A percentile compares a stretch with the other conserved stretches of the same genome.
phyloP scores from a whole-genome alignment of 2,329 filamentous ascomycete species.

The Ascochyta rabiei region DNA sequence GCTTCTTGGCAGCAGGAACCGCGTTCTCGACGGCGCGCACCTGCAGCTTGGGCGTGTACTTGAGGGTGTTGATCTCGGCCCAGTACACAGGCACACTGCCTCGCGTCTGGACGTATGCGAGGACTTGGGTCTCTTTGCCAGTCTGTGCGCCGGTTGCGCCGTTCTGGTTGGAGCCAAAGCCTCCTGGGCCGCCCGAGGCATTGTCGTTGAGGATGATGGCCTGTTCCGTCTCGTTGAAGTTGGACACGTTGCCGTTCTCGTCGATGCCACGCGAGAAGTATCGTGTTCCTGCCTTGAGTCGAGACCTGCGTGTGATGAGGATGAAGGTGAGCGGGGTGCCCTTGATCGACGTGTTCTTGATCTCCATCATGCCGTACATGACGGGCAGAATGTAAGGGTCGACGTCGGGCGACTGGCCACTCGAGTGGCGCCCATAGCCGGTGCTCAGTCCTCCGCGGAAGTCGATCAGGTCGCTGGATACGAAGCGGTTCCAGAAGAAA shows the following conservation, averaged over 20 bases:
- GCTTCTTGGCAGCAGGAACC: conserved; percentile 76
- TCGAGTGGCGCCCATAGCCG: conserved; percentile 63
- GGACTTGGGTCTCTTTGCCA: conserved; percentile 80
- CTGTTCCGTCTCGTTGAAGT: conserved; percentile 99
- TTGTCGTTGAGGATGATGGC: conserved; percentile 86
- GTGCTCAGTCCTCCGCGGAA: conserved; percentile 69
- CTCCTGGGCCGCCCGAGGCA: conserved; percentile 71
- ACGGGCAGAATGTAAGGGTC: conserved; percentile 95
- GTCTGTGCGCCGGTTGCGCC: conserved; percentile 61
- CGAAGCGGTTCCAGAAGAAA: conserved; percentile 98
- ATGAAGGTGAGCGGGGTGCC: conserved; percentile 81
- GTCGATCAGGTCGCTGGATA: conserved; percentile 89
- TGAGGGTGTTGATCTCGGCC: conserved; percentile 92
- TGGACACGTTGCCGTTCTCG: conserved; percentile 92
- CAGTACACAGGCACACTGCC: conserved; percentile 96
- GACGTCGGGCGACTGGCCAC: conserved; percentile 73
- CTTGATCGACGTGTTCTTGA: conserved; percentile 85
- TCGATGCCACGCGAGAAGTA: conserved; percentile 96
- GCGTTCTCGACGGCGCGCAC: conserved; percentile 84
- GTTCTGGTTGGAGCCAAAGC: conserved; percentile 80
- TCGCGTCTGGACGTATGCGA: conserved; percentile 95
- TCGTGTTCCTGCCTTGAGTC: conserved; percentile 86
- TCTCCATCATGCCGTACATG: conserved; percentile 95
- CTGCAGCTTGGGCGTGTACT: conserved; percentile 89
- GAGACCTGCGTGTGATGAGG: conserved; percentile 86